These are phyloP conservation scores for Suhomyces pyralidae DNA, from an alignment of 805 yeast genomes.

Conservation along the genomic window DNA sequence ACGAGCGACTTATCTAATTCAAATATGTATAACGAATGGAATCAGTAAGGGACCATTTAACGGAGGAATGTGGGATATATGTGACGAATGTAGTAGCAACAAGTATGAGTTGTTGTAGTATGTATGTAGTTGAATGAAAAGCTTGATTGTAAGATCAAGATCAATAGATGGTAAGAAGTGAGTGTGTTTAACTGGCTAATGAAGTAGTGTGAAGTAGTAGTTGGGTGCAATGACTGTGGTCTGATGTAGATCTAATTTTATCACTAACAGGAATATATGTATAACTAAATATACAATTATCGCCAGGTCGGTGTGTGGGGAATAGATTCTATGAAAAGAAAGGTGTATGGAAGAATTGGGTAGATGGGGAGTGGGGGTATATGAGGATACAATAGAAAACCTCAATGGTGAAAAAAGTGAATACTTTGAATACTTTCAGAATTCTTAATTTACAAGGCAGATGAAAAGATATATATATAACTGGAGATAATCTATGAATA, in stretches of 20 bases:
- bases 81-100: neutral
- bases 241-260: neutral
- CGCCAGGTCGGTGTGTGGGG: neutral
- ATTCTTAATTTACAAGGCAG: neutral
- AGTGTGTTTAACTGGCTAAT: neutral
- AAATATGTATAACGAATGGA: slow-evolving; percentile 2
- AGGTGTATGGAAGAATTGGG: neutral
- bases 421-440: neutral
- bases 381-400: neutral
- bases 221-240: neutral
- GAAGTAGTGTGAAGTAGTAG: neutral
- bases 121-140: neutral
- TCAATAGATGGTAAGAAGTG: neutral
- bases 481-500: neutral
- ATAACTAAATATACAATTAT: slow-evolving; percentile 1
- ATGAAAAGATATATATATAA: slow-evolving; percentile 4
- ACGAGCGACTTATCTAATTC: neutral
- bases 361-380: neutral
- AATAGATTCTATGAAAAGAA: neutral
- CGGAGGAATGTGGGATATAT: too few relatives aligned
- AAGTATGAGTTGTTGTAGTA: neutral
- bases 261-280: neutral
- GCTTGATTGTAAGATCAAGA: neutral
- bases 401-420: slow-evolving; percentile 1
- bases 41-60: neutral